phyloP scores from a whole-genome alignment of 179 eudicot genomes.

The Spinacia oleracea region DNA sequence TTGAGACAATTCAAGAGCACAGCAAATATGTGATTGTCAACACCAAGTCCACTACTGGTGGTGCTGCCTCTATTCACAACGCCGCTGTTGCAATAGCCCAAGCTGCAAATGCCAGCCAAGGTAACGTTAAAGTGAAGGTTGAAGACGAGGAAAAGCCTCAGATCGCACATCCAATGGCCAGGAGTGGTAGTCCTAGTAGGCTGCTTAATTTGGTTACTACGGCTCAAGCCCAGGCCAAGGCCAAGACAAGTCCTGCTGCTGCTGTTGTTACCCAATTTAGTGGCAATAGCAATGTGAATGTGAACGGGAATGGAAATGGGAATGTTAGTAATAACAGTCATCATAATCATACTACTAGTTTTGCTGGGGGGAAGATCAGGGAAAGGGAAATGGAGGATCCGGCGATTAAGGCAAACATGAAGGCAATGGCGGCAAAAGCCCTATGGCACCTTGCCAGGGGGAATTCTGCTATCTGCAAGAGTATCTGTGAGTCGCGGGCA shows the following conservation, averaged over 20 bases:
- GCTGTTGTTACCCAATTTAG: not conserved
- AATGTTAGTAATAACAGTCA: not conserved
- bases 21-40: constrained; percentile 57
- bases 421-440: constrained; percentile 74
- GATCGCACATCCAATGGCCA: constrained; percentile 48
- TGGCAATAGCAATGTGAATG: constrained; percentile 7
- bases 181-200: constrained; percentile 33
- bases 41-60: constrained; percentile 23
- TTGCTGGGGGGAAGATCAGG: constrained; percentile 42
- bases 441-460: constrained; percentile 62
- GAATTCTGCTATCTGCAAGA: constrained; percentile 56
- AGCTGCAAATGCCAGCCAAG: constrained; percentile 6
- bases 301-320: not conserved
- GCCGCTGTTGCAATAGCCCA: constrained; percentile 48
- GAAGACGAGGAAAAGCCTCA: constrained; percentile 43
- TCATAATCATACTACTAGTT: constrained; percentile 13
- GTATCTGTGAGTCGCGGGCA: constrained; percentile 72
- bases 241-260: not conserved
- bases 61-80: constrained; percentile 49
- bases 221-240: constrained; percentile 27
- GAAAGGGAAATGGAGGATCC: constrained; percentile 76
- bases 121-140: not conserved
- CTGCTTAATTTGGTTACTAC: constrained; percentile 49
- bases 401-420: constrained; percentile 52
- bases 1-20: constrained; percentile 85